Evolutionary conservation across 1,284 basidiomycete species (phyloP).

Genomic region (Tranzscheliella williamsii): DNA sequence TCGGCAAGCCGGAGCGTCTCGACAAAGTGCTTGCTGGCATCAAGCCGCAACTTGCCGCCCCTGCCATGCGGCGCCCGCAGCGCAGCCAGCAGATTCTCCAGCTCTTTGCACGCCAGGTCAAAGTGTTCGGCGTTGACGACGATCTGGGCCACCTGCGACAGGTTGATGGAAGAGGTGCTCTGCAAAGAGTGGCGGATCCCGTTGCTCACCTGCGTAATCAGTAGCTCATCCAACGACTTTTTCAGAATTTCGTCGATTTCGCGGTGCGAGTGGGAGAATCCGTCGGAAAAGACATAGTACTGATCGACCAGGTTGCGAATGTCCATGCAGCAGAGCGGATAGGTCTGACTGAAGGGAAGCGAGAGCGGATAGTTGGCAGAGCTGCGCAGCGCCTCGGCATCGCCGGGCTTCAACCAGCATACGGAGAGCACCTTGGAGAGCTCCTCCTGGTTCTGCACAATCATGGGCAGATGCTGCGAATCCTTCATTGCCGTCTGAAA

Average conservation of each 20-base stretch:
- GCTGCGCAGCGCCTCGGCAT: constrained; percentile 25
- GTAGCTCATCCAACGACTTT: constrained; percentile 84
- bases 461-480: constrained; percentile 92
- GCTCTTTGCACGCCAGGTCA: constrained; percentile 78
- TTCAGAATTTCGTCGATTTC: constrained; percentile 90
- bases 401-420: constrained; percentile 75
- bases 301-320: constrained; percentile 91
- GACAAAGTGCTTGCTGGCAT: constrained; percentile 72
- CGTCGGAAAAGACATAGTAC: constrained; percentile 95
- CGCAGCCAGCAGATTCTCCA: constrained; percentile 81
- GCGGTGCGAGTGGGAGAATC: constrained; percentile 84
- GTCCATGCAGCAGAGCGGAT: constrained; percentile 93
- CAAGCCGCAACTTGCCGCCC: constrained; percentile 76
- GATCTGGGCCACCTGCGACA: constrained; percentile 93
- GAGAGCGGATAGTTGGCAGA: constrained; percentile 70
- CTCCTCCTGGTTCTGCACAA: constrained; percentile 73
- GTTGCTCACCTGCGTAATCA: constrained; percentile 79
- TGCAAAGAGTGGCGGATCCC: constrained; percentile 75
- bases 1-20: constrained; percentile 73
- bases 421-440: constrained; percentile 76
- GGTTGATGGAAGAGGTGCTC: constrained; percentile 67
- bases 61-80: constrained; percentile 70
- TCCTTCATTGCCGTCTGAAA: constrained; percentile 67
- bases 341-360: constrained; percentile 92
- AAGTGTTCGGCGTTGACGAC: constrained; percentile 93